Evolutionary conservation across 345 rosid genomes (phyloP), one percentile per base, ranked within the genome.

Genomic region (Moricandia arvensis): DNA sequence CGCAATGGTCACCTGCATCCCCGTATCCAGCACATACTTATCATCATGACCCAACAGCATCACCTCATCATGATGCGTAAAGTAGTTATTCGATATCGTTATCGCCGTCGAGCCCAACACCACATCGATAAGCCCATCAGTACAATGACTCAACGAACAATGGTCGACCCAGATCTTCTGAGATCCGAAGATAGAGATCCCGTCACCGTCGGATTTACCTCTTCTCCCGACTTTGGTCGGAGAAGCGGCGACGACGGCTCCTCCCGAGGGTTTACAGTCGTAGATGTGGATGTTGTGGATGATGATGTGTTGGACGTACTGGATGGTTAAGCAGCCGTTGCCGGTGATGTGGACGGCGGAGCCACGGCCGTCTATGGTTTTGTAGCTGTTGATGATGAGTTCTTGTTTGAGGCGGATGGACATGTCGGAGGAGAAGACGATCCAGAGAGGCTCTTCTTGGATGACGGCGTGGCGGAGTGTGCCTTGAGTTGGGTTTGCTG

Each of bases 1-100:
- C 12, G 97, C 97, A 0, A 92, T 87, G 0, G 97, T 92, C 8
- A 92, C 89, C 51, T 92, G 97, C 97, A 92, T 92, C 15, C 94
- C 97, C 0, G 84, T 45, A 55, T 92, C 97, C 26, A 83, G 47
- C 12, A 18, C 38, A 13, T 75, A 86, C 53, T 3, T 63, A 29
- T 80, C 82, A 13, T 80, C 63, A 58, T 92, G 97, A 0, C 97
- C 97, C 29, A 92, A 38, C 21, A 92, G 79, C 97, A 92, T 92
- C 17, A 92, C 97, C 51, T 92, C 94, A 24, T 92, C 9, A n/a
- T 92, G 97, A 66, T 80, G 89, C 0, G 94, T 59, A 27, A 92
- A 92, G 74, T 87, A 84, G 66, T 71, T 88, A 85, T 92, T 92
- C 3, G 96, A 90, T 12, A 92, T 86, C 0, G 97, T 92, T 9